Evolutionary conservation across 139 green algal species (phyloP), one percentile per base, ranked within the genome.

Genomic region (Closterium sp.): DNA sequence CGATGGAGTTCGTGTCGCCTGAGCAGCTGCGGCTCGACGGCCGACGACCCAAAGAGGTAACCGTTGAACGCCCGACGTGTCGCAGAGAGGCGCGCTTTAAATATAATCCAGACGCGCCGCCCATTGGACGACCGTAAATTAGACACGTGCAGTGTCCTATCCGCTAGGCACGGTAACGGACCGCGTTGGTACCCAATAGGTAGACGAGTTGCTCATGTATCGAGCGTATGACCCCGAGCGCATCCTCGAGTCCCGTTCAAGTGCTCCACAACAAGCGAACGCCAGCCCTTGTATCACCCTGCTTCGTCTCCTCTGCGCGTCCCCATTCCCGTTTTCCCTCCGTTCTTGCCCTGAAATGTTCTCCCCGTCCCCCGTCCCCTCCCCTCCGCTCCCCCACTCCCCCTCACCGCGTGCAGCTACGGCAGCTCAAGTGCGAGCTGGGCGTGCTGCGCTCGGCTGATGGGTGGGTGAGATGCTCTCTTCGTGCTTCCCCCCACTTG

Each of bases 1-100:
- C 38, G 62, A 94, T 94, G 92, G 92, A 94, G 91, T 94, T 91
- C 91, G 70, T 94, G 24, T 95, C 91, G 50, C 92, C 92, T 17
- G 92, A 94, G 79, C 91, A 91, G 22, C 91, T 94, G 27, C 92
- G 92, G 34, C 32, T 94, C 91, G 92, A 94, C 90, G 92, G 92
- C 22, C 92, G 92, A 31, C 28, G 92, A 29, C 92, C 92, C 17
- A 70, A 91, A 31, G 91, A 93, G 86, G 90, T 93, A 31, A 93
- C 28, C 38, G 31, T 92, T 38, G n/a, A n/a, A 79, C 38, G 38
- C 7, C 38, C 38, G 7, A 50, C 38, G 38, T 50, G 38, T 50
- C 7, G 38, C 38, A 50, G 38, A 50, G 13, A 50, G 11, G 38
- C 13, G 5, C 38, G 38, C 4, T 50, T 17, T 0, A 9, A 50